These are phyloP conservation scores for Aurantiochytrium sp. DNA, from an alignment of 108 stramenopile species.

Conservation along the genomic window DNA sequence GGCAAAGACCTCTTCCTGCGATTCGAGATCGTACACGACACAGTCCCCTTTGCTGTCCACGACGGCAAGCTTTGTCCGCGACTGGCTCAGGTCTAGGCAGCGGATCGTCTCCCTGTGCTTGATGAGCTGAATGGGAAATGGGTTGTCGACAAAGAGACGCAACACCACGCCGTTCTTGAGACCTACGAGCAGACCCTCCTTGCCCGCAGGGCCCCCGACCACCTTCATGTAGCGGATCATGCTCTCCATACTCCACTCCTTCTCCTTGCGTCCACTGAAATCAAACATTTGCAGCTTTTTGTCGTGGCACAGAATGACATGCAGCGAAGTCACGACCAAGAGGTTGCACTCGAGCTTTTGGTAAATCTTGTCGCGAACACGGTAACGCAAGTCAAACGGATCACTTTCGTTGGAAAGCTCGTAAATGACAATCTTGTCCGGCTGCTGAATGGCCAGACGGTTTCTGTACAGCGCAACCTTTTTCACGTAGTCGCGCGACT, in stretches of 20 bases:
- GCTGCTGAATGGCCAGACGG: constrained; percentile 55
- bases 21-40: constrained; percentile 36
- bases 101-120: constrained; percentile 26
- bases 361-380: constrained; percentile 37
- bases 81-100: constrained; percentile 13
- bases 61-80: constrained; percentile 37
- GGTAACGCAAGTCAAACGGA: constrained; percentile 37
- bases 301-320: constrained; percentile 41
- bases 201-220: constrained; percentile 46
- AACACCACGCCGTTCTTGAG: constrained; percentile 40
- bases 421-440: constrained; percentile 38
- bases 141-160: constrained; percentile 49
- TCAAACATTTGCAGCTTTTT: constrained; percentile 36
- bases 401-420: constrained; percentile 33
- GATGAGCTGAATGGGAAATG: constrained; percentile 51
- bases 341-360: constrained; percentile 22
- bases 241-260: constrained; percentile 49
- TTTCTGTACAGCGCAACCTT: constrained; percentile 44
- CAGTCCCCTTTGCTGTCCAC: constrained; percentile 37
- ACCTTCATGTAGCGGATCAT: constrained; percentile 38
- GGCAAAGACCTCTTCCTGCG: constrained; percentile 27
- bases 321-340: constrained; percentile 39
- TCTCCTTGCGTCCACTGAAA: constrained; percentile 33
- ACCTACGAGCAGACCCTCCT: constrained; percentile 51
- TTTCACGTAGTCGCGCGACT: constrained; percentile 53